These are phyloP conservation scores for Cutaneotrichosporon sp. DNA, from an alignment of 1,284 basidiomycete species.

Conservation along the genomic window DNA sequence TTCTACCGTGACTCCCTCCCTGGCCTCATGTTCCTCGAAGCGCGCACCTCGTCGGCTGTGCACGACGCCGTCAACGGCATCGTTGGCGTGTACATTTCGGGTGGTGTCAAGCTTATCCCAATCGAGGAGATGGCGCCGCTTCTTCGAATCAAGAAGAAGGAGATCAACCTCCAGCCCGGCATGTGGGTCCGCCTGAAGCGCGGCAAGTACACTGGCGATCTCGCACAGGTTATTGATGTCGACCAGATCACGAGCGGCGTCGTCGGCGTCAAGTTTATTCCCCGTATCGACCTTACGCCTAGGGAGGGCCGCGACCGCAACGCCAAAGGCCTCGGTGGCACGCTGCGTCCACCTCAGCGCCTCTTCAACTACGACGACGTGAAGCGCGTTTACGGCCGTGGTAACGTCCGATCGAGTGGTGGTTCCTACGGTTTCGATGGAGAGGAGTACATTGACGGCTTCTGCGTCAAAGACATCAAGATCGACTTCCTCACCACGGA, in stretches of 20 bases:
- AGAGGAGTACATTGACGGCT: constrained; percentile 92
- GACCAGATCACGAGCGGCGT: constrained; percentile 74
- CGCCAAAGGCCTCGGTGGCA: constrained; percentile 38
- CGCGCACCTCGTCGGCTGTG: constrained; percentile 82
- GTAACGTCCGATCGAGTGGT: constrained; percentile 66
- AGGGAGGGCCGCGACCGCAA: constrained; percentile 73
- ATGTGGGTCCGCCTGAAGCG: constrained; percentile 95
- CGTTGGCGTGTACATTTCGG: constrained; percentile 79
- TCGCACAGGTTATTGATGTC: constrained; percentile 92
- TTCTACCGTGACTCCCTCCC: constrained; percentile 94
- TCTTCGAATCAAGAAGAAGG: constrained; percentile 92
- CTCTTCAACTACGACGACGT: constrained; percentile 96
- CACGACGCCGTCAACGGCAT: constrained; percentile 81
- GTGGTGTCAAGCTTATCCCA: constrained; percentile 81
- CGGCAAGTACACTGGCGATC: constrained; percentile 89
- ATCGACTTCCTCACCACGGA: constrained; percentile 76
- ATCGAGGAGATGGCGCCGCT: constrained; percentile 98
- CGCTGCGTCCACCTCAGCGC: constrained; percentile 74
- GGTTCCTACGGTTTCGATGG: constrained; percentile 80
- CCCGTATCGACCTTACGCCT: constrained; percentile 93
- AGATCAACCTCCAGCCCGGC: constrained; percentile 77
- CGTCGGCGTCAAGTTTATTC: constrained; percentile 89
- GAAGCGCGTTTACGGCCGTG: constrained; percentile 77
- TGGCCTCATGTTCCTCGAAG: constrained; percentile 95
- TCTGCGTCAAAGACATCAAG: constrained; percentile 95